These are phyloP conservation scores for Mesembryanthemum crystallinum DNA, from an alignment of 148 eudicot genomes.

Conservation along the genomic window DNA sequence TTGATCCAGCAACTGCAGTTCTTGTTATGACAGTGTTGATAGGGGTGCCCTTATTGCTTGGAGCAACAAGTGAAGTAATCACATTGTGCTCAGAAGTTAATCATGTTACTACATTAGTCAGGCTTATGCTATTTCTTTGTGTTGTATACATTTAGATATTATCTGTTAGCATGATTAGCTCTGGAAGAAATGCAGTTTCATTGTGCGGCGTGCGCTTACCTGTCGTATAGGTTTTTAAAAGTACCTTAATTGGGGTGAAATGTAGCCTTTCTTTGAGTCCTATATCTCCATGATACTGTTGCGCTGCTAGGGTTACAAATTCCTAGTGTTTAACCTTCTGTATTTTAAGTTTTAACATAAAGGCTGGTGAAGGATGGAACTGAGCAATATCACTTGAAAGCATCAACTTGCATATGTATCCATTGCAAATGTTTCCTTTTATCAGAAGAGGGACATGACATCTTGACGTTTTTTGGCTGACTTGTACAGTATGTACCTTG, in stretches of 20 bases:
- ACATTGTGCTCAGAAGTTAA: not conserved
- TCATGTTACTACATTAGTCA: no score
- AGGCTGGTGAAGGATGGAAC: not conserved
- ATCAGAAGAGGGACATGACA: not conserved
- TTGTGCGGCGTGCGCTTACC: not conserved
- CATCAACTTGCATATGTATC: conserved; percentile 3
- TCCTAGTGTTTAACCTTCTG: not conserved
- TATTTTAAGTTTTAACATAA: no score
- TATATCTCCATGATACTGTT: not conserved
- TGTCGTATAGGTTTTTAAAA: not conserved
- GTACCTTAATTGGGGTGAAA: not conserved
- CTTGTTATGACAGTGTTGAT: not conserved
- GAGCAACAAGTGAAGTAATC: not conserved
- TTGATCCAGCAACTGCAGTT: not conserved
- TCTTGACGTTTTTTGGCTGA: not conserved
- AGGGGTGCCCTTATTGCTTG: not conserved
- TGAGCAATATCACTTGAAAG: not conserved
- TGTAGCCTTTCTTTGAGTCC: not conserved
- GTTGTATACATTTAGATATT: not conserved
- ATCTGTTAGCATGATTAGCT: not conserved
- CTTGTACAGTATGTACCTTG: conserved; percentile 76
- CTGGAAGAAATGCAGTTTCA: not conserved
- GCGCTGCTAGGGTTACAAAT: not conserved
- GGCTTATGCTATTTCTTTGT: not conserved
- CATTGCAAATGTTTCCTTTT: conserved; percentile 11